A percentile compares a stretch with the other conserved stretches of the same genome.
These are phyloP conservation scores for Aegilops sharonensis DNA, from an alignment of 176 grass and related monocot genomes.

Conservation along the genomic window DNA sequence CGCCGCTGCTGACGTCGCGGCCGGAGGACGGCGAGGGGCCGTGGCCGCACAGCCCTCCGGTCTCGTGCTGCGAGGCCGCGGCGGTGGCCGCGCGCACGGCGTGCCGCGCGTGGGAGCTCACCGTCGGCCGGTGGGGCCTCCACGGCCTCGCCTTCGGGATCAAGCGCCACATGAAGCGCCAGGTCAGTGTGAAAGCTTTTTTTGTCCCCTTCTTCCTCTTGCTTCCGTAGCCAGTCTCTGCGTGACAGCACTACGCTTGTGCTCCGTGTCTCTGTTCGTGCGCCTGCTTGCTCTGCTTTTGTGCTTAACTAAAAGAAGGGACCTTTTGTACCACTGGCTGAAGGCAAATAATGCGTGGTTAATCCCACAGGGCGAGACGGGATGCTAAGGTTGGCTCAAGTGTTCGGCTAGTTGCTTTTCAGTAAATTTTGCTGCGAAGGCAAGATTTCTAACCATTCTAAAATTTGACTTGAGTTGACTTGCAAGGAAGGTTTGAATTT, in stretches of 20 bases:
- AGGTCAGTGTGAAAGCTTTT: constrained; percentile 31
- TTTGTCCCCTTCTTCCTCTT: neutral
- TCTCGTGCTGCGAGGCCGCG: constrained; percentile 49
- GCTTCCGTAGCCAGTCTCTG: neutral
- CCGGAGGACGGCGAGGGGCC: constrained; percentile 15
- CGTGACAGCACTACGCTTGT: neutral
- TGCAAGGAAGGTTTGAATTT: constrained; percentile 23
- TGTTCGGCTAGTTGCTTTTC: constrained; percentile 2
- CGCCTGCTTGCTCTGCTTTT: neutral
- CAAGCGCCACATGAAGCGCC: constrained; percentile 66
- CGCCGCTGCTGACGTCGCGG: constrained; percentile 12
- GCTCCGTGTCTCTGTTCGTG: neutral
- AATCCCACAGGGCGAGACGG: neutral
- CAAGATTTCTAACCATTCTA: neutral
- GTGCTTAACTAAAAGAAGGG: neutral
- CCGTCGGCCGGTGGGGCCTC: constrained; percentile 58
- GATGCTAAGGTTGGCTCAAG: neutral
- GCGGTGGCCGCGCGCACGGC: constrained; percentile 45
- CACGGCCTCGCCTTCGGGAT: constrained; percentile 60
- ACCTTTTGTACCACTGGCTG: neutral
- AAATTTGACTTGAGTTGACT: constrained; percentile 43
- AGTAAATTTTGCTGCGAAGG: constrained; percentile 20
- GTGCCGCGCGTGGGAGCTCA: constrained; percentile 41
- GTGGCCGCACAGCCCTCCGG: constrained; percentile 45
- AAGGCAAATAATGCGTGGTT: neutral